A percentile compares a stretch with the other conserved stretches of the same genome.
These are phyloP conservation scores for Oryza meridionalis DNA, from an alignment of 176 grass and related monocot species.

Conservation along the genomic window DNA sequence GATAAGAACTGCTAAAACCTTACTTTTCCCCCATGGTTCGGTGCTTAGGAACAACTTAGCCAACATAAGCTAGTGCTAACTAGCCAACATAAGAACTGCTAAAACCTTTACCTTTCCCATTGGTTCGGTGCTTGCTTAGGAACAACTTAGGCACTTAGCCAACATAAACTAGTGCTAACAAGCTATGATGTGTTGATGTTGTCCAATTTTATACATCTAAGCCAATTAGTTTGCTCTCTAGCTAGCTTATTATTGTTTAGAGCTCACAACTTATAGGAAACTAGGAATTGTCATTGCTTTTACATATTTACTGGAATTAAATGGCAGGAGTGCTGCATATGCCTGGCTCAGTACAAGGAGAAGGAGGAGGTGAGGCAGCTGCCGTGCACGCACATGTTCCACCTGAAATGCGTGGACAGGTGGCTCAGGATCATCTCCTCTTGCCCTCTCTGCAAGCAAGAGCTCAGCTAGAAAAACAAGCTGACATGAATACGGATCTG, in stretches of 20 bases:
- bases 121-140: not conserved
- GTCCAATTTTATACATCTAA: not conserved
- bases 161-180: conserved; percentile 14
- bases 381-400: conserved; percentile 88
- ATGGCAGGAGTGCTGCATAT: conserved; percentile 95
- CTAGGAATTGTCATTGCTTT: not conserved
- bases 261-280: not conserved
- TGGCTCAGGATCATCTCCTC: conserved; percentile 98
- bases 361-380: conserved; percentile 90
- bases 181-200: not conserved
- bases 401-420: conserved; percentile 87
- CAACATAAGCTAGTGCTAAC: conserved; percentile 2
- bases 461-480: conserved; percentile 57
- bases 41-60: not conserved
- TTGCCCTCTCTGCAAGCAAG: conserved; percentile 98
- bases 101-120: conserved; percentile 32
- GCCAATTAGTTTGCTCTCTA: too few species aligned
- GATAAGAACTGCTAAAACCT: conserved; percentile 39
- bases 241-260: not conserved
- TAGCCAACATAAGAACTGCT: conserved; percentile 22
- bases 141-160: not conserved
- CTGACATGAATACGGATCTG: not conserved
- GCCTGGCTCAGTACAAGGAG: conserved; percentile 79
- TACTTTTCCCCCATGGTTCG: conserved; percentile 13
- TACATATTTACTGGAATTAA: not conserved